Base-by-base conservation (phyloP, 164 flowering plant genomes). In the Liriodendron chinense region DNA sequence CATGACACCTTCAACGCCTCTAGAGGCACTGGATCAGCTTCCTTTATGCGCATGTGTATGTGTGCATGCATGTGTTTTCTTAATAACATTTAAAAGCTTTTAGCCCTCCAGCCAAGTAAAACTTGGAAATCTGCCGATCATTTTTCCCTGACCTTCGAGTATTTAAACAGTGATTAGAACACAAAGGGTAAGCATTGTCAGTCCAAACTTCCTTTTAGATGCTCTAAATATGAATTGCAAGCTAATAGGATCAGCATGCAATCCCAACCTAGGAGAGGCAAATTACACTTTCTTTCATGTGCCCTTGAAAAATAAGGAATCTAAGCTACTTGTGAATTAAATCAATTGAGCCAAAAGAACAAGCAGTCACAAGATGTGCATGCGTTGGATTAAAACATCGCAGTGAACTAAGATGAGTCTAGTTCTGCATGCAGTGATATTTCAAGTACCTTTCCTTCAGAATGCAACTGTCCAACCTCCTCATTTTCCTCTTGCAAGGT, bases 401-500 rank as follows among this genome's bases (percentile, higher is more conserved):
- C 43, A 34, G 43, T 34, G 43, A 34, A 34, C 43, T 4, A 34
- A 34, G 43, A 34, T 34, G 43, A 34, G 43, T 66, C 69, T 5
- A 25, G 21, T 28, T 66, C 47, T 25, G 16, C 9, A 66, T 25
- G 69, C 48, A 28, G 22, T 65, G 59, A 13, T 53, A 53, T 53
- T 34, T 53, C 59, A 53, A 61, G 68, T 82, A 96, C 99, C 99
- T 96, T 94, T 76, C 98, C 99, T 82, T 96, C 99, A 50, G 92
- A 85, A 76, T 97, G 94, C 83, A 89, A 89, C 76, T 85, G 85
- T 48, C 99, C 99, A 74, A 94, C 92, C 84, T 93, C 98, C 84
- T 94, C 98, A 83, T 96, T 96, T 88, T 96, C 99, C 79, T 93
- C 97, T 82, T 89, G 96, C 84, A 96, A 80, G 65, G 98, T 93